These are phyloP conservation scores for Paraurostyla sp. DNA, from an alignment of 73 alveolate genomes.

Conservation along the genomic window DNA sequence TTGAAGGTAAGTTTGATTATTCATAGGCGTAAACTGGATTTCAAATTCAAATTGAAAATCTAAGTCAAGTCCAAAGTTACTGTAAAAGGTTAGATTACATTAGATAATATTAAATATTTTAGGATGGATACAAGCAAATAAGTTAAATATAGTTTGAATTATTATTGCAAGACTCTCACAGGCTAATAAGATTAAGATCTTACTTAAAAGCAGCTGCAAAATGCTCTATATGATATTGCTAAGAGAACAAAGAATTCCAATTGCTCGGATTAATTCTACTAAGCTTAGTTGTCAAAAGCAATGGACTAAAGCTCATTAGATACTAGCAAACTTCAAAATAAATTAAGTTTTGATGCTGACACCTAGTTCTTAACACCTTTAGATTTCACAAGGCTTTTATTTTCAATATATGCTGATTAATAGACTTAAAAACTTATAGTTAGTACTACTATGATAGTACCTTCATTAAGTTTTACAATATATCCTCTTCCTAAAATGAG, in stretches of 20 bases:
- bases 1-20: constrained; percentile 15
- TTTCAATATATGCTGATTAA: not conserved
- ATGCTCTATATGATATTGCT: not conserved
- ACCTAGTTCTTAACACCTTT: not conserved
- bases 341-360: constrained; percentile 39
- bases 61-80: not conserved
- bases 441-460: not conserved
- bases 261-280: not conserved
- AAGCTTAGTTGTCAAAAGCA: not conserved
- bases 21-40: not conserved
- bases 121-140: not conserved
- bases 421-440: not conserved
- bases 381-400: constrained; percentile 29
- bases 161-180: not conserved
- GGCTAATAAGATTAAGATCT: not conserved
- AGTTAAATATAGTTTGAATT: not conserved
- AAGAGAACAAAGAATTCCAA: not conserved
- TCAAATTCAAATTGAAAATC: not conserved
- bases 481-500: not conserved
- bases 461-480: not conserved
- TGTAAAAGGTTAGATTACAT: not conserved
- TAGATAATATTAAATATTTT: not conserved
- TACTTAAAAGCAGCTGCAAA: not conserved
- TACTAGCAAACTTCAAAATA: not conserved
- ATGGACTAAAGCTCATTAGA: not conserved